These are phyloP conservation scores for Phlebiopsis gigantea DNA, from an alignment of 768 basidiomycete genomes.

Conservation along the genomic window DNA sequence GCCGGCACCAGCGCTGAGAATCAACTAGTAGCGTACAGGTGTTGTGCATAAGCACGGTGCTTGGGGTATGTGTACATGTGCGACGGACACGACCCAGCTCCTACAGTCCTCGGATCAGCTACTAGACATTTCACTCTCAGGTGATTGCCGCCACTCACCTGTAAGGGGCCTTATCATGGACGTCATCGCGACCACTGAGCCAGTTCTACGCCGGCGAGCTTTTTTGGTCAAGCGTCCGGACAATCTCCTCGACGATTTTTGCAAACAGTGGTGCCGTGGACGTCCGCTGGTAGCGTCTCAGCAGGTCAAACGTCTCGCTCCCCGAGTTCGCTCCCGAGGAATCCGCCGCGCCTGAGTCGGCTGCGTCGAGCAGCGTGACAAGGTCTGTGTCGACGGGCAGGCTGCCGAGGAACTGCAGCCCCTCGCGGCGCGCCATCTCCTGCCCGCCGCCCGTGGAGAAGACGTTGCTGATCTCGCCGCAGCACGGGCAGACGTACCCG, in stretches of 20 bases:
- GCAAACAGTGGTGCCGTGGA: slow-evolving; percentile 65
- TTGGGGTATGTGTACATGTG: not conserved
- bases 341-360: slow-evolving; percentile 34
- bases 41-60: not conserved
- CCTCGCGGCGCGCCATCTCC: slow-evolving; percentile 77
- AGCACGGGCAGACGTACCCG: slow-evolving; percentile 96
- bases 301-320: slow-evolving; percentile 41
- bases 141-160: not conserved
- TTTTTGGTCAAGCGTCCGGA: slow-evolving; percentile 25
- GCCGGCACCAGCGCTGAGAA: not conserved
- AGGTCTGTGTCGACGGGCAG: slow-evolving; percentile 93
- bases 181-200: not conserved
- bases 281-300: slow-evolving; percentile 62
- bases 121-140: not conserved
- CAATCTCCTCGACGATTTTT: slow-evolving; percentile 44
- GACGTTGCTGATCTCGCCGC: slow-evolving; percentile 90
- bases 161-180: not conserved
- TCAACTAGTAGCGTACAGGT: not conserved
- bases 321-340: slow-evolving; percentile 18
- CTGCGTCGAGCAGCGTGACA: slow-evolving; percentile 78
- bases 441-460: slow-evolving; percentile 93
- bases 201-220: not conserved
- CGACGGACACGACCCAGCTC: not conserved
- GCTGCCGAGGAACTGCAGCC: slow-evolving; percentile 74
- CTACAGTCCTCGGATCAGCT: not conserved